Percentiles rank a stretch among this genome's conserved stretches.
Conservation (phyloP, 192 early-diverging fungal genomes). For the Gaertneriomyces semiglobifer region DNA sequence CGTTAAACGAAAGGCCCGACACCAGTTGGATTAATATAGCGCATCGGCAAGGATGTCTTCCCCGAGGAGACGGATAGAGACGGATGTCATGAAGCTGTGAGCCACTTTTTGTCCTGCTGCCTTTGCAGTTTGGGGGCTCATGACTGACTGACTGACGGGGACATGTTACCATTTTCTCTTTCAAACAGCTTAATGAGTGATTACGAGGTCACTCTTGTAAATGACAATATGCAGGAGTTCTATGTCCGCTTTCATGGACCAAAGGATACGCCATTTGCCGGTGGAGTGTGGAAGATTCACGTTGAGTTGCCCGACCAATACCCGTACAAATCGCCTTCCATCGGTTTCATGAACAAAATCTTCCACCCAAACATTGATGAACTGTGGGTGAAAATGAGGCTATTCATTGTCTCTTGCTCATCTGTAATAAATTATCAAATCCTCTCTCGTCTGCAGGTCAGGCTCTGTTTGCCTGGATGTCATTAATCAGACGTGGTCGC, state of each 20-base stretch:
- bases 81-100: conserved; percentile 98
- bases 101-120: conserved; percentile 11
- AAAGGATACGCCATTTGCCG: conserved; percentile 88
- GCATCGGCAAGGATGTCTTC: conserved; percentile 62
- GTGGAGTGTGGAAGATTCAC: conserved; percentile 96
- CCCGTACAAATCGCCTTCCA: conserved; percentile 97
- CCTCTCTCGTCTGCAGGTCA: conserved; percentile 54
- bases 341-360: conserved; percentile 99
- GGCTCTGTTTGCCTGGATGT: conserved; percentile 99
- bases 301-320: conserved; percentile 99
- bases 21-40: no score
- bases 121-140: neutral
- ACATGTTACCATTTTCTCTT: neutral
- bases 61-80: conserved; percentile 91
- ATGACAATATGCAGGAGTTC: conserved; percentile 89
- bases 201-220: conserved; percentile 96
- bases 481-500: conserved; percentile 99
- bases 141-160: conserved; percentile 1
- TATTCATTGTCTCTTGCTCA: neutral
- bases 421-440: no score
- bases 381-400: conserved; percentile 53
- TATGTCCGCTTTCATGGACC: conserved; percentile 92
- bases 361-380: conserved; percentile 99
- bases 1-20: no score
- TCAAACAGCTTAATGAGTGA: conserved; percentile 91